These are phyloP conservation scores for Aphanomyces invadans DNA, from an alignment of 352 stramenopile species.

Conservation along the genomic window DNA sequence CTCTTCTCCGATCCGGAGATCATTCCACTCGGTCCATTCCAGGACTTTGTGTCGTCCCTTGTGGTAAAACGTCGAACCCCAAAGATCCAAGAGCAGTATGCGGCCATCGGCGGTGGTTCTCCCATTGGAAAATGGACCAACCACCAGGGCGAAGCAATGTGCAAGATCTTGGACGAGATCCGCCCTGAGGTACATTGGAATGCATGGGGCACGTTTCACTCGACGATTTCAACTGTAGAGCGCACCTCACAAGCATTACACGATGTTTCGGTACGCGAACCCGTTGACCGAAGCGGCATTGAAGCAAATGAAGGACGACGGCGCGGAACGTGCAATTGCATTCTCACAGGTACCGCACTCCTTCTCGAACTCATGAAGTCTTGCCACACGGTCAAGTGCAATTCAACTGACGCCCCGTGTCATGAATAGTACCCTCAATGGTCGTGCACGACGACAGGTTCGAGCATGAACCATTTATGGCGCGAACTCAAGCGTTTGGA, in stretches of 20 bases:
- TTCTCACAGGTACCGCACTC: conserved; percentile 77
- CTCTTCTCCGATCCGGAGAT: conserved; percentile 98
- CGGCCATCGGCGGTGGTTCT: conserved; percentile 94
- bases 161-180: conserved; percentile 82
- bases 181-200: conserved; percentile 60
- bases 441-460: conserved; percentile 95
- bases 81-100: conserved; percentile 93
- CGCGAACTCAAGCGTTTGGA: conserved; percentile 75
- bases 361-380: too few species aligned
- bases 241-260: conserved; percentile 91
- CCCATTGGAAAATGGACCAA: conserved; percentile 97
- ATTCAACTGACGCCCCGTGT: background rate
- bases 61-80: conserved; percentile 85
- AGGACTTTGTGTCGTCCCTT: conserved; percentile 76
- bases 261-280: conserved; percentile 98
- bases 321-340: conserved; percentile 93
- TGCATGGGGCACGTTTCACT: conserved; percentile 32
- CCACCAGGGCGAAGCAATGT: conserved; percentile 89
- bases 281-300: conserved; percentile 96
- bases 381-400: too few species aligned
- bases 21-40: conserved; percentile 91
- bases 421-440: conserved; percentile 93
- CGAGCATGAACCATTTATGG: conserved; percentile 90
- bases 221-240: conserved; percentile 31
- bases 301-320: conserved; percentile 91